Evolutionary conservation across 345 rosid species (phyloP), one percentile per base, ranked within the genome.

Genomic region (Boechera retrofracta): DNA sequence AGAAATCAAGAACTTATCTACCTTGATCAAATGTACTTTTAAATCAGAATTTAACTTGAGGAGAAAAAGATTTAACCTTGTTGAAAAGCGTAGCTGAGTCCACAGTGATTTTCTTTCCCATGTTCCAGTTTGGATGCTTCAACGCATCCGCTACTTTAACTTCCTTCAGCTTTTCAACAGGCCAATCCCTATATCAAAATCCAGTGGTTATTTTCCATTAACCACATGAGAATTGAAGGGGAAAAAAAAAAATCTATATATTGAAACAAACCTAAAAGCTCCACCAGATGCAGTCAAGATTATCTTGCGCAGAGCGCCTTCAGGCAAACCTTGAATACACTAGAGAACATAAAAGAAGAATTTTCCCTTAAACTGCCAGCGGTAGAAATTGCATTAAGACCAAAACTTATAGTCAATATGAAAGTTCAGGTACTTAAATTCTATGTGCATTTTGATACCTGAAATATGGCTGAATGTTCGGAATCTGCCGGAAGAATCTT

Each of bases 401-500:
- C 32, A 68, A 52, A 1, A 39, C 32, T 69, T 26, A 29, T 21
- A 10, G 10, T 66, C 71, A 32, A 66, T 18, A 29, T 49, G 58
- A 48, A 33, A 48, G 15, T 52, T 16, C 35, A 36, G 12, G 10
- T 33, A 51, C 31, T 38, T 61, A 6, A 33, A 16, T 48, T 53
- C 69, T 62, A 57, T 1, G 75, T 10, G 6, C 26, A 12, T 31
- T 60, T 10, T 2, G 3, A 51, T 80, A 92, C 98, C 97, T 95
- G 99, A 81, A 95, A 95, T 82, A 95, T 89, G 48, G 99, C 97
- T 72, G 98, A 95, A 84, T 95, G 99, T 77, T 95, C 99, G 5
- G 99, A 95, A 89, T 92, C 99, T 70, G 99, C 97, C 1, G 98
- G 97, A 82, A 95, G 98, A 80, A 95, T 91, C 77, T 95, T 95